Evolutionary conservation across 257 asterid species (phyloP).

Genomic region (Solanum ossicruentum): DNA sequence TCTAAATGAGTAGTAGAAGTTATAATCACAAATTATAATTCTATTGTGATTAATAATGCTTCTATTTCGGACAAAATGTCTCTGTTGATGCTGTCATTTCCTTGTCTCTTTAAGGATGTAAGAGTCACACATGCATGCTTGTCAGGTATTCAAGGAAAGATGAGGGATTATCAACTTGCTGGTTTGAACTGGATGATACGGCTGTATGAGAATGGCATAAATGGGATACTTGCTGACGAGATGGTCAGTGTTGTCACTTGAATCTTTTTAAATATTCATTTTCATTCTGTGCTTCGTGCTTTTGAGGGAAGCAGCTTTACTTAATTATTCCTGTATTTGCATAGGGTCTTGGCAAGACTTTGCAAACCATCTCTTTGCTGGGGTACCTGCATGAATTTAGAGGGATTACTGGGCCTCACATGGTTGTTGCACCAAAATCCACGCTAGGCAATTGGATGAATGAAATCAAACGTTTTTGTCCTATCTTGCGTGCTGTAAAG

Average conservation of each 20-base stretch:
- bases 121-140: background rate
- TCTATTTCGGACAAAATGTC: background rate
- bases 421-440: conserved; percentile 99
- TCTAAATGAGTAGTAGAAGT: background rate
- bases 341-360: conserved; percentile 95
- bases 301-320: background rate
- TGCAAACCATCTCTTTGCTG: conserved; percentile 92
- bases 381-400: conserved; percentile 92
- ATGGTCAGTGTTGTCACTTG: conserved; percentile 40
- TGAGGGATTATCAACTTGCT: conserved; percentile 99
- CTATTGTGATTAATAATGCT: background rate
- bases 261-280: background rate
- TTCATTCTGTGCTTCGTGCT: background rate
- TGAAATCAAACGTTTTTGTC: conserved; percentile 94
- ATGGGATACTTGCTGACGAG: conserved; percentile 99
- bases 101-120: background rate
- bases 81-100: background rate
- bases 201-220: conserved; percentile 94
- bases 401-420: conserved; percentile 98
- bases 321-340: background rate
- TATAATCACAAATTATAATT: background rate
- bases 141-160: conserved; percentile 96
- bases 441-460: conserved; percentile 99
- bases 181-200: conserved; percentile 96
- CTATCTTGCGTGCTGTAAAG: conserved; percentile 79